Evolutionary conservation across 176 grass and related monocot species (phyloP), one percentile per base, ranked within the genome.

Genomic region (Avena eriantha): DNA sequence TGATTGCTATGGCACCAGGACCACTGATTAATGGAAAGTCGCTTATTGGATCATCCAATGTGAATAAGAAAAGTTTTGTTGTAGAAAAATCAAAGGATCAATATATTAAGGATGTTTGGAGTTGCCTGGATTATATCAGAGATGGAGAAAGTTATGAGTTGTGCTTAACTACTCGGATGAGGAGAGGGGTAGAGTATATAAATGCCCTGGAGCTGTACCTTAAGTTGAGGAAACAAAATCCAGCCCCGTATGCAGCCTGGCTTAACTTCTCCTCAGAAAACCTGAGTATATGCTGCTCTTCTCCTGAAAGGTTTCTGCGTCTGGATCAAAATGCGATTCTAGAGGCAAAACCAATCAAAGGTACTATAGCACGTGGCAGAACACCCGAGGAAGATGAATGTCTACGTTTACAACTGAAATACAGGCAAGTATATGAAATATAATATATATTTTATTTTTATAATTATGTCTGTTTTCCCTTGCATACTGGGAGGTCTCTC

Each of bases 331-430:
- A 87, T 15, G 83, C 73, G 88, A 46, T 93, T 77, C 85, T 99
- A 50, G 97, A 99, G 83, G 97, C 97, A 49, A 99, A 99, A 80
- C 97, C 94, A n/a, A 99, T 99, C 67, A 99, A 96, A 84, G 97
- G 97, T 75, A 99, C 94, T 35, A 91, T 96, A 91, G 84, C 97
- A 79, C 94, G 94, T 26, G 97, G 97, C 75, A 91, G 88, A 87
- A 99, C 94, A 71, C 78, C 35, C 24, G 90, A 94, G 61, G 97
- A 99, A 91, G 97, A 99, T 81, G 88, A 99, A 82, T 91, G 81
- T 19, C 87, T 90, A 50, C 84, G 88, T 9, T 92, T 99, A 77
- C 97, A 99, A 78, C 79, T 99, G 87, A 88, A 96, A 90, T 96
- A 96, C 89, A 96, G 94, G 94, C 81, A 92, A 93, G 88, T 84